Base-by-base conservation (phyloP, 345 rosid genomes). In the Populus simonii region DNA sequence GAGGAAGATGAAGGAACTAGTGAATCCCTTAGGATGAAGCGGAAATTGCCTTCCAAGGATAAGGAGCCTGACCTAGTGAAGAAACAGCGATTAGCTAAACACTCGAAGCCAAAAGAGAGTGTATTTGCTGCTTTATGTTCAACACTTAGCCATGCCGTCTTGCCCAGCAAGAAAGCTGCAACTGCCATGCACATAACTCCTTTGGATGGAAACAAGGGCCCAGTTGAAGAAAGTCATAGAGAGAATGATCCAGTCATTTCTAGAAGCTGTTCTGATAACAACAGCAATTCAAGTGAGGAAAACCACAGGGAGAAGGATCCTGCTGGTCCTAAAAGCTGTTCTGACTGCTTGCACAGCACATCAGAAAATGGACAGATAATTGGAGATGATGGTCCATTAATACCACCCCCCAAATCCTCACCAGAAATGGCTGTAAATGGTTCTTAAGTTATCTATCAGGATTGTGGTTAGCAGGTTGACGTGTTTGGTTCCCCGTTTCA, bases 361-460 rank as follows among this genome's bases (percentile, higher is more conserved):
- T 78, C 89, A 71, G 94, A 88, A 66, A 88, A 82, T 59, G 78
- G 88, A 73, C 94, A 84, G 17, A 83, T 86, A 69, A 79, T 86
- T n/a, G 92, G 87, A 49, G 98, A 96, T 69, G 95, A 92, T 72
- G 76, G 84, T 36, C 82, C 87, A 8, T 83, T 91, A 83, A 83
- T 91, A 81, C 86, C 93, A 80, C 87, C 93, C 4, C 90, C 92
- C 18, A 90, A 88, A 63, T 89, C 98, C 49, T 90, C 98, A 36
- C 89, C 97, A 2, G 97, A 93, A 82, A 93, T 93, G 99, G 87
- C 97, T 55, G 95, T 92, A 83, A 93, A 92, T 81, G 99, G 99
- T 83, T 91, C 98, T 35, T 96, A 80, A 89, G 27, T 73, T 51
- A 72, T 77, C 18, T 33, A n/a, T 38, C 22, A 43, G 71, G 82